Evolutionary conservation across 2,329 filamentous ascomycete genomes (phyloP).

Genomic region (Ascochyta viciae-villosae): DNA sequence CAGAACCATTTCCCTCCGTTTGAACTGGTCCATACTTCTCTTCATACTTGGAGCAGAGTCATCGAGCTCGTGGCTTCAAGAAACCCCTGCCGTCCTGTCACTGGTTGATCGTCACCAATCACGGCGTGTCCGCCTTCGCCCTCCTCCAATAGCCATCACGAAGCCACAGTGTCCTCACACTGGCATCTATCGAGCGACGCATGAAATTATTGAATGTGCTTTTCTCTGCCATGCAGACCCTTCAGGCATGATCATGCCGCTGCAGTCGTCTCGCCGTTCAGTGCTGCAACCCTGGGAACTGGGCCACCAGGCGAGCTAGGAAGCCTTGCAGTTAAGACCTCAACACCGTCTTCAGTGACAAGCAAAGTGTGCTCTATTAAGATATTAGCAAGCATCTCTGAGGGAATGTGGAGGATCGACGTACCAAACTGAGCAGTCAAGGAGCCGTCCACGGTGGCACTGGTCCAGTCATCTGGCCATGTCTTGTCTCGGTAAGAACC

Average conservation of each 20-base stretch:
- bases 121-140: neutral
- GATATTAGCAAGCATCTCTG: neutral
- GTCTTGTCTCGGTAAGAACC: slow-evolving; percentile 92
- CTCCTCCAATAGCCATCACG: neutral
- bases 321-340: slow-evolving; percentile 77
- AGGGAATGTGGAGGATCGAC: slow-evolving; percentile 31
- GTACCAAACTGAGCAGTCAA: slow-evolving; percentile 90
- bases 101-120: neutral
- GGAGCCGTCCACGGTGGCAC: slow-evolving; percentile 87
- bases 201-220: neutral
- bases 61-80: neutral
- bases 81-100: neutral
- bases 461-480: slow-evolving; percentile 99
- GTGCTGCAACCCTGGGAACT: slow-evolving; percentile 61
- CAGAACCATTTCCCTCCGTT: neutral
- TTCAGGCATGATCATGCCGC: slow-evolving; percentile 15
- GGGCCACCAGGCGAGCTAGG: slow-evolving; percentile 78
- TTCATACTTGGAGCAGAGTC: neutral
- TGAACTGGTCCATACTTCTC: neutral
- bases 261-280: slow-evolving; percentile 35
- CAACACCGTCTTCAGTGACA: slow-evolving; percentile 82
- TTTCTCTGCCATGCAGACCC: neutral
- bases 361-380: slow-evolving; percentile 77
- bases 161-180: slow-evolving; percentile 6
- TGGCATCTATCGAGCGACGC: neutral